Conservation (phyloP, 129 eudicot genomes). For the Kitagawia praeruptora region DNA sequence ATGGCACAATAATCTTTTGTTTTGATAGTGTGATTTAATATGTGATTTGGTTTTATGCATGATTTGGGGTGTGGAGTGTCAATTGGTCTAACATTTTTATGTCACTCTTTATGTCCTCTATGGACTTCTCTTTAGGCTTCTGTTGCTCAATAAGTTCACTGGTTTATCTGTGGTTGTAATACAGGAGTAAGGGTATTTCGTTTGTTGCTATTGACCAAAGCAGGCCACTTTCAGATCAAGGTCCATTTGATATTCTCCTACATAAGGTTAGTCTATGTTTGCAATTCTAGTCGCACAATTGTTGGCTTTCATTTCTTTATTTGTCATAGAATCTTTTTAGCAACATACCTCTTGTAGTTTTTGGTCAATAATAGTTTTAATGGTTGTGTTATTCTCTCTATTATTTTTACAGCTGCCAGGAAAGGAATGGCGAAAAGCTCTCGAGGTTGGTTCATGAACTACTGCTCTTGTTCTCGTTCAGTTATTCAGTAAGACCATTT, state of each 20-base stretch:
- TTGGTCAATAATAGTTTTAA: neutral
- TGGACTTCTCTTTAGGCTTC: neutral
- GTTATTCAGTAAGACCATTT: neutral
- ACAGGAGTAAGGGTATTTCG: conserved; percentile 89
- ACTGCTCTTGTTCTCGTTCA: neutral
- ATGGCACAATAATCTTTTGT: too few species aligned
- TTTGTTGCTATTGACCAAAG: conserved; percentile 90
- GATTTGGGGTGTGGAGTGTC: too few species aligned
- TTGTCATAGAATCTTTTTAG: neutral
- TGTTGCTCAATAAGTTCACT: conserved; percentile 1
- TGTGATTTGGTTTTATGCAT: too few species aligned
- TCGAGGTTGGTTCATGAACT: conserved; percentile 57
- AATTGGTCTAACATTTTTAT: neutral
- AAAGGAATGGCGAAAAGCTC: conserved; percentile 76
- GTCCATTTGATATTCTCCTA: conserved; percentile 85
- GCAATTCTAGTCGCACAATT: neutral
- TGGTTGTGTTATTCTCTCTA: neutral
- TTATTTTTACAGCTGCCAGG: conserved; percentile 56
- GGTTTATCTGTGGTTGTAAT: neutral
- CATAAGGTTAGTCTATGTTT: conserved; percentile 55
- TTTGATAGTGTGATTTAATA: too few species aligned
- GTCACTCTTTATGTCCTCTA: neutral
- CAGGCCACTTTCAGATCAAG: conserved; percentile 89
- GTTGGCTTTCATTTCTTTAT: neutral
- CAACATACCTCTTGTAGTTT: neutral